Base-by-base conservation (phyloP, 2,329 filamentous ascomycete species). In the Claviceps sp. region DNA sequence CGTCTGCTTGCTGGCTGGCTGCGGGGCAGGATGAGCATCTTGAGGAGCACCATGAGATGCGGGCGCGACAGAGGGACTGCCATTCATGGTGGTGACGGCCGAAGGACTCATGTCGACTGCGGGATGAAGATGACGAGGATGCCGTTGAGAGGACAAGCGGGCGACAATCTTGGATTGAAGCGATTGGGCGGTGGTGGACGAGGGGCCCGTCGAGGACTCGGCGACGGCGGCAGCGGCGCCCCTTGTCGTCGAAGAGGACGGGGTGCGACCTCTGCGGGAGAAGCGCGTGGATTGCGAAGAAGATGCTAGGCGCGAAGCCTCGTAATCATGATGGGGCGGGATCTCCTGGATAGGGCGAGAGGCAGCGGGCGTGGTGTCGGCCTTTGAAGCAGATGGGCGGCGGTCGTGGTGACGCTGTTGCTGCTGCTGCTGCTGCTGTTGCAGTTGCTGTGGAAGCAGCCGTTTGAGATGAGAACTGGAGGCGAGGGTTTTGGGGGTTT, bases 271-370 rank as follows among this genome's bases (percentile, higher is more conserved):
- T 65, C 76, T 77, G 60, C 81, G 85, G 54, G 79, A 75, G 70
- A 76, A 82, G 69, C 81, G 77, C 78, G 81, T 69, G 73, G 76
- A 59, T 70, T 79, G 71, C 54, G 59, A 55, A 51, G 77, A 54
- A 50, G 77, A 73, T 61, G 79, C 77, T 71, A 86, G 67, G 72
- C 83, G 83, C 61, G 77, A 74, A 60, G 82, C 77, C 70, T 91
- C 87, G 72, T 82, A 83, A 69, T 93, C 87, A 66, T 84, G 76
- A 62, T 84, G 81, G 51, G 72, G 70, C 50, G 70, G 60, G 44
- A 69, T 59, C 52, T 76, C 69, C 56, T 73, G 70, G 47, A 67
- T 61, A 54, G 70, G 67, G 56, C 69, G 70, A 38, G 50, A 44
- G 14, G 49, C 18, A 26, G 16, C 40, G 43, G 49, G 22, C 42